Conservation (phyloP, 2,329 filamentous ascomycete genomes). For the Ceratocystis ficicola region DNA sequence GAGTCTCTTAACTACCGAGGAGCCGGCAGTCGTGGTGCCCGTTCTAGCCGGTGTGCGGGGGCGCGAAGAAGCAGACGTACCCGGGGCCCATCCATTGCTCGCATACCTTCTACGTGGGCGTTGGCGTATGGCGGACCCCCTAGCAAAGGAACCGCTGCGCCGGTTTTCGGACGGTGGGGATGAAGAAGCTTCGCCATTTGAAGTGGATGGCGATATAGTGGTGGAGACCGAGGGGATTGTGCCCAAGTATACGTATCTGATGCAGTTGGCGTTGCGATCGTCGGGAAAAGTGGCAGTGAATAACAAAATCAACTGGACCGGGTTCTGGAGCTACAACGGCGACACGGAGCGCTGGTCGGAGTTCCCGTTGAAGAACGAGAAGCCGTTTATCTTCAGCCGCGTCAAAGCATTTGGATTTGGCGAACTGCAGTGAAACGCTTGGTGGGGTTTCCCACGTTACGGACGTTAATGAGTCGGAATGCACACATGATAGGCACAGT, state of each 20-base stretch:
- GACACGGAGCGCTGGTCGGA: conserved; percentile 83
- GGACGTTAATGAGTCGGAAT: no score
- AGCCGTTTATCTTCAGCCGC: conserved; percentile 55
- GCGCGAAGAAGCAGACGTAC: conserved; percentile 49
- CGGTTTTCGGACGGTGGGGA: conserved; percentile 26
- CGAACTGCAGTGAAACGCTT: conserved; percentile 25
- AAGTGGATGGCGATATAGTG: conserved; percentile 55
- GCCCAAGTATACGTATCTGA: conserved; percentile 68
- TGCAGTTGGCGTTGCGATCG: conserved; percentile 61
- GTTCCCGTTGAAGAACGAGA: conserved; percentile 55
- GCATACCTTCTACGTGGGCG: conserved; percentile 47
- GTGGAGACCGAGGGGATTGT: conserved; percentile 79
- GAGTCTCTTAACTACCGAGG: conserved; percentile 64
- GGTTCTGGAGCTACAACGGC: conserved; percentile 82
- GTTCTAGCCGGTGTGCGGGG: conserved; percentile 66
- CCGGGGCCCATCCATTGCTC: conserved; percentile 28
- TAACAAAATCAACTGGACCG: conserved; percentile 79
- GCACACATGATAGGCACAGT: background rate
- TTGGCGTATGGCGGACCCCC: conserved; percentile 35
- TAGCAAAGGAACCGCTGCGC: conserved; percentile 24
- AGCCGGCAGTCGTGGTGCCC: conserved; percentile 79
- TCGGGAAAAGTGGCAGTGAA: conserved; percentile 55
- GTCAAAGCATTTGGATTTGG: conserved; percentile 50
- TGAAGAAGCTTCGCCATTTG: conserved; percentile 26
- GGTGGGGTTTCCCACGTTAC: no score